Evolutionary conservation across 352 stramenopile species (phyloP), one percentile per base, ranked within the genome.

Genomic region (Globisporangium yorkense): DNA sequence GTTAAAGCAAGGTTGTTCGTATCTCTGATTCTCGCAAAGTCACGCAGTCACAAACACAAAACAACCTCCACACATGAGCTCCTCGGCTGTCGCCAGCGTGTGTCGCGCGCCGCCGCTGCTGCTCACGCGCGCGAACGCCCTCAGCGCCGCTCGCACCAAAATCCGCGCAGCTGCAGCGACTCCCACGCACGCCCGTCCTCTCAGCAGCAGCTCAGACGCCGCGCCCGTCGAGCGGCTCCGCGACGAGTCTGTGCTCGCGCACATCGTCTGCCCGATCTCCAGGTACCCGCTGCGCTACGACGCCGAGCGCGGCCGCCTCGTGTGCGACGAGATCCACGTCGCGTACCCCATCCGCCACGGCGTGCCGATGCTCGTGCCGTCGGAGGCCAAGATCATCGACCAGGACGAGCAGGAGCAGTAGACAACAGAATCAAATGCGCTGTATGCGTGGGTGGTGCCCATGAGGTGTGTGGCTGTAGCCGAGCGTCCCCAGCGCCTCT

Each of bases 181-280:
- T 10, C 8, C 35, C 35, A 15, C 35, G 3, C 35, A 40, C 35
- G 8, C 35, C 7, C 35, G 35, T 12, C 35, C 10, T 5, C 35
- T 40, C 37, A 43, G 37, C 37, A 43, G 9, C 37, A 18, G 10
- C 37, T 16, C 37, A 3, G 10, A 15, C 35, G 35, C 31, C 5
- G 5, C 35, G 37, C 37, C 37, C 3, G 18, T 47, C 4, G 65
- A 68, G 9, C 62, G 53, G 18, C 67, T 91, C 20, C 45, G 66
- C 10, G 80, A 93, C 57, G 84, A 88, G 68, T 75, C 66, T 62
- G 63, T 94, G 37, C 63, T 94, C 67, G 66, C 89, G 50, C 83
- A 92, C 57, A 69, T 94, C 35, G 83, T 93, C 53, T 92, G 83
- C 58, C 85, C 85, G 6, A 88, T 94, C 56, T 94, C 85, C 71